phyloP scores from a whole-genome alignment of 306 rosid species.

The Sesbania bispinosa region DNA sequence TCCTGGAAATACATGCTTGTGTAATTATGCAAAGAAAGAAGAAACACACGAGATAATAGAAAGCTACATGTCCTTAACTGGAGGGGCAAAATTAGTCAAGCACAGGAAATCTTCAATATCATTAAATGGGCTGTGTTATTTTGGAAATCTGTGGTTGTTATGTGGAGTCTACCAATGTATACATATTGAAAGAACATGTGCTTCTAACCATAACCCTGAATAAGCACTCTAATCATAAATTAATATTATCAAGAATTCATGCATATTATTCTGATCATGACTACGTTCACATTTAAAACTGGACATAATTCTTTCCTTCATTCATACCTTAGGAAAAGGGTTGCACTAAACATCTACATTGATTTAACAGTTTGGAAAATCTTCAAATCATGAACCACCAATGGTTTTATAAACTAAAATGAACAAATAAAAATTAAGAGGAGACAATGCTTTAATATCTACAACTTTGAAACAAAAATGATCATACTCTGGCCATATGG shows the following conservation, averaged over 20 bases:
- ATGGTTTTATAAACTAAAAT: not conserved
- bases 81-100: not conserved
- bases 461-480: not conserved
- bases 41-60: not conserved
- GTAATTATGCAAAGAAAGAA: slow-evolving; percentile 19
- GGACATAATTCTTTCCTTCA: not conserved
- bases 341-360: not conserved
- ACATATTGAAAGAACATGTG: not conserved
- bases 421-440: not conserved
- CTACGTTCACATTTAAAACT: not conserved
- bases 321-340: not conserved
- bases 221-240: slow-evolving; percentile 7
- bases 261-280: slow-evolving; percentile 2
- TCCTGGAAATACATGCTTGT: slow-evolving; percentile 53
- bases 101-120: not conserved
- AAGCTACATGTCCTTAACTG: not conserved
- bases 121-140: slow-evolving; percentile 5
- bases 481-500: not conserved
- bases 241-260: not conserved
- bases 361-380: not conserved
- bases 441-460: not conserved
- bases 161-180: too few species aligned
- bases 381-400: not conserved
- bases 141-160: not conserved
- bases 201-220: not conserved